Evolutionary conservation across 805 yeast genomes (phyloP).

Genomic region (Barnettozyma wickerhamii): DNA sequence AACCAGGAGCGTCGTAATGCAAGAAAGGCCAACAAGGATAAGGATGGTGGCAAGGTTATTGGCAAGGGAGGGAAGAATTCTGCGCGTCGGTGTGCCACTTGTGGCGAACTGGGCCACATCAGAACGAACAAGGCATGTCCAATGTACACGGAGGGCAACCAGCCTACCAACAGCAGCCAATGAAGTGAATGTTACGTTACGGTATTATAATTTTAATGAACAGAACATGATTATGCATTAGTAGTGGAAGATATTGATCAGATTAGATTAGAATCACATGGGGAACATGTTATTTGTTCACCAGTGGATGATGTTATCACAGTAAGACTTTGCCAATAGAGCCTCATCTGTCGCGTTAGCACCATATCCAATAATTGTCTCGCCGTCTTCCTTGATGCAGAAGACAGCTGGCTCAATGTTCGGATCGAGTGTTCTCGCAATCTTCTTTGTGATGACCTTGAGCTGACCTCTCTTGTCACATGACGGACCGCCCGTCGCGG

Average conservation of each 20-base stretch:
- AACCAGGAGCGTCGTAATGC: constrained; percentile 64
- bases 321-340: constrained; percentile 10
- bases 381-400: constrained; percentile 33
- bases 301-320: constrained; percentile 27
- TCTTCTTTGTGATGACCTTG: constrained; percentile 35
- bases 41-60: constrained; percentile 21
- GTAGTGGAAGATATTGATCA: not conserved
- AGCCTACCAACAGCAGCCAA: constrained; percentile 3
- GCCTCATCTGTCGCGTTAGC: constrained; percentile 15
- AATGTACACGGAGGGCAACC: constrained; percentile 53
- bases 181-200: no score
- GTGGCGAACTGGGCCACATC: constrained; percentile 95
- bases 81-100: constrained; percentile 84
- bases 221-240: not conserved
- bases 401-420: constrained; percentile 31
- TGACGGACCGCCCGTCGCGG: constrained; percentile 38
- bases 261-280: no score
- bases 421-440: constrained; percentile 36
- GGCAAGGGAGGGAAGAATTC: constrained; percentile 35
- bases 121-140: constrained; percentile 90
- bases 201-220: no score
- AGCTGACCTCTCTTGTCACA: constrained; percentile 42
- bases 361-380: constrained; percentile 21
- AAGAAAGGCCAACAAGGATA: constrained; percentile 46
- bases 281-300: constrained; percentile 4